phyloP scores from a whole-genome alignment of 2,329 filamentous ascomycete genomes.

The Penicillium verrucosum region DNA sequence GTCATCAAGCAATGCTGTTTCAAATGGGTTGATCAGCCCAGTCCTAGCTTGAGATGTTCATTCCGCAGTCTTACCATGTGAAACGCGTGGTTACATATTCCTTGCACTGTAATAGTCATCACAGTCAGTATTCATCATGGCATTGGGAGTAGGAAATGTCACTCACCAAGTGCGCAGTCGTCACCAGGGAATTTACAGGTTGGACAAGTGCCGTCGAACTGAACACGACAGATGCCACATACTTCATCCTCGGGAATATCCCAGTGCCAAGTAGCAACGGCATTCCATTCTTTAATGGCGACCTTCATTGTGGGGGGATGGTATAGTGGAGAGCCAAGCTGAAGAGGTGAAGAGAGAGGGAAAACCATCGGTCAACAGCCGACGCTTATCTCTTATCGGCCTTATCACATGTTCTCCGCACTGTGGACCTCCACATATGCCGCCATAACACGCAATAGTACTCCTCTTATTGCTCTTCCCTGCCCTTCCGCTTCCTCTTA shows the following conservation, averaged over 20 bases:
- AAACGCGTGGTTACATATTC: constrained; percentile 95
- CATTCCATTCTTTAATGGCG: constrained; percentile 87
- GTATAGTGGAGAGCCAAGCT: neutral
- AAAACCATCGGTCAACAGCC: neutral
- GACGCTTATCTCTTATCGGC: neutral
- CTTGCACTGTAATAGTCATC: constrained; percentile 63
- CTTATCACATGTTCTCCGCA: constrained; percentile 25
- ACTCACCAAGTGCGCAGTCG: constrained; percentile 80
- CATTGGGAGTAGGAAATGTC: constrained; percentile 31
- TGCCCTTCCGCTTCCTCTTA: neutral
- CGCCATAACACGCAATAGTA: constrained; percentile 6
- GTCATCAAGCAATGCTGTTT: constrained; percentile 75
- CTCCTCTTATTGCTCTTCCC: constrained; percentile 8
- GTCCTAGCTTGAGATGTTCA: constrained; percentile 4
- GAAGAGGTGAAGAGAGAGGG: neutral
- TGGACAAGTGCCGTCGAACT: constrained; percentile 96
- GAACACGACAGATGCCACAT: constrained; percentile 95
- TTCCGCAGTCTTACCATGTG: constrained; percentile 68
- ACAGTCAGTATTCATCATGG: constrained; percentile 7
- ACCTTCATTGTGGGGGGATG: constrained; percentile 72
- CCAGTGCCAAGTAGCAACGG: constrained; percentile 96
- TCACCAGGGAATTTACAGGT: constrained; percentile 98
- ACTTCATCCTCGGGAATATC: constrained; percentile 96
- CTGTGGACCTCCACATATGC: constrained; percentile 8
- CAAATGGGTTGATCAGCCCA: constrained; percentile 1